Conservation (phyloP, 2,329 filamentous ascomycete species). For the Talaromyces sp. region DNA sequence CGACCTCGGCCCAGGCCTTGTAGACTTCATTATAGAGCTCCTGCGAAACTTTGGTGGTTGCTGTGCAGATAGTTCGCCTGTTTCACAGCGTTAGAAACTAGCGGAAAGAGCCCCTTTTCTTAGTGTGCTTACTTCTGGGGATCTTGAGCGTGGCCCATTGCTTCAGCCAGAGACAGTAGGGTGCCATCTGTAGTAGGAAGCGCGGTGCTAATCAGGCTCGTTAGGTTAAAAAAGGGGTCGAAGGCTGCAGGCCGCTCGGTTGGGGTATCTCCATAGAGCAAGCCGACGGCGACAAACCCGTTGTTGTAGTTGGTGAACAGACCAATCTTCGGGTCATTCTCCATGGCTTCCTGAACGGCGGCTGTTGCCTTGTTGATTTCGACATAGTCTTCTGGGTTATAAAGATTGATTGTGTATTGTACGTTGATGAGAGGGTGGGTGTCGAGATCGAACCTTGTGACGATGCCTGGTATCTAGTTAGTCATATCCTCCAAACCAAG, state of each 20-base stretch:
- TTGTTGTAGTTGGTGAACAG: conserved; percentile 16
- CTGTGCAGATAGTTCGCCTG: conserved; percentile 8
- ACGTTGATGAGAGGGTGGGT: conserved; percentile 1
- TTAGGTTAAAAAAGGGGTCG: neutral
- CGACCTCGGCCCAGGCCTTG: neutral
- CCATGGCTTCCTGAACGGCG: conserved; percentile 1
- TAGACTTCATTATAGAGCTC: conserved; percentile 12
- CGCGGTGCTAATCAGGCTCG: neutral
- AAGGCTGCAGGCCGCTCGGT: neutral
- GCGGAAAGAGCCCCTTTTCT: neutral
- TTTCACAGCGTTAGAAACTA: neutral
- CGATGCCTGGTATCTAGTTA: neutral
- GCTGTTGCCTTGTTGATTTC: conserved; percentile 3
- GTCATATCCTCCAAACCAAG: neutral
- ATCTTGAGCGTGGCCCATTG: neutral
- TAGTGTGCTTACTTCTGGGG: neutral
- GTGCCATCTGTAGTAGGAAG: conserved; percentile 4
- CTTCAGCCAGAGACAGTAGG: neutral
- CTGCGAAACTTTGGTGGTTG: conserved; percentile 7
- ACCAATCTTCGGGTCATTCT: conserved; percentile 10
- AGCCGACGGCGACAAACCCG: conserved; percentile 10
- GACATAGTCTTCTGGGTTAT: conserved; percentile 2
- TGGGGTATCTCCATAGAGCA: conserved; percentile 13
- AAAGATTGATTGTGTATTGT: conserved; percentile 4
- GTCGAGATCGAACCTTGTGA: neutral